Percentiles rank a stretch among this genome's conserved stretches.
Evolutionary conservation across 192 early-diverging fungal species (phyloP).

Genomic region (Coemansia sp.): DNA sequence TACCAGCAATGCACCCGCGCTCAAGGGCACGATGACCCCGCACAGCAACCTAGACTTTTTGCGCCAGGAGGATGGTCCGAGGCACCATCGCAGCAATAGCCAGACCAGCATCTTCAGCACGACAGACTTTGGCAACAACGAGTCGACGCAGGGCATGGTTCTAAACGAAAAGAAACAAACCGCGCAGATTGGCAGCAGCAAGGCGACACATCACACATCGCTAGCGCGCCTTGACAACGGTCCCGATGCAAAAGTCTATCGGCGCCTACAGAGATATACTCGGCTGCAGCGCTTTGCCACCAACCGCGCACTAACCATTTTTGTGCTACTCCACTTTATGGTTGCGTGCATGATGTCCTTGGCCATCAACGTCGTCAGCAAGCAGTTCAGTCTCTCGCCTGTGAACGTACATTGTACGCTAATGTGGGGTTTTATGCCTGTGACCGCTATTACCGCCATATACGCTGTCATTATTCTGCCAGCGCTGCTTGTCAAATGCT

Average conservation of each 20-base stretch:
- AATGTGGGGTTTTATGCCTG: constrained; percentile 38
- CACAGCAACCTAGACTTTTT: constrained; percentile 15
- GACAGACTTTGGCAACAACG: constrained; percentile 23
- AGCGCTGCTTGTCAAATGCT: constrained; percentile 26
- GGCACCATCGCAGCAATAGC: constrained; percentile 19
- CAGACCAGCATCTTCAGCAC: constrained; percentile 41
- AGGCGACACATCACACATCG: constrained; percentile 6
- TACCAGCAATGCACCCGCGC: constrained; percentile 22
- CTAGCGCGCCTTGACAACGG: constrained; percentile 9
- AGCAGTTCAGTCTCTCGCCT: constrained; percentile 36
- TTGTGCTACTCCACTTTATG: constrained; percentile 12
- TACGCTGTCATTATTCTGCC: constrained; percentile 31
- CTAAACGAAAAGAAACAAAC: constrained; percentile 23
- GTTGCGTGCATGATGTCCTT: constrained; percentile 27
- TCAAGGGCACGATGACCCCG: constrained; percentile 22
- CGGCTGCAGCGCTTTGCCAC: constrained; percentile 32
- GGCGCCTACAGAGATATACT: constrained; percentile 35
- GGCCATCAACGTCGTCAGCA: constrained; percentile 39
- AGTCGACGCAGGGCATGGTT: constrained; percentile 9
- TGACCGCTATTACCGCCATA: not conserved
- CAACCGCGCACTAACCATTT: constrained; percentile 16
- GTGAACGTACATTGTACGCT: constrained; percentile 22
- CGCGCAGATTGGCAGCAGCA: constrained; percentile 7
- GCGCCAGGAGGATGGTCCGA: not conserved
- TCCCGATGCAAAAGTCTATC: constrained; percentile 21